Evolutionary conservation across 2,329 filamentous ascomycete species (phyloP).

Genomic region (Pseudonectria foliicola): DNA sequence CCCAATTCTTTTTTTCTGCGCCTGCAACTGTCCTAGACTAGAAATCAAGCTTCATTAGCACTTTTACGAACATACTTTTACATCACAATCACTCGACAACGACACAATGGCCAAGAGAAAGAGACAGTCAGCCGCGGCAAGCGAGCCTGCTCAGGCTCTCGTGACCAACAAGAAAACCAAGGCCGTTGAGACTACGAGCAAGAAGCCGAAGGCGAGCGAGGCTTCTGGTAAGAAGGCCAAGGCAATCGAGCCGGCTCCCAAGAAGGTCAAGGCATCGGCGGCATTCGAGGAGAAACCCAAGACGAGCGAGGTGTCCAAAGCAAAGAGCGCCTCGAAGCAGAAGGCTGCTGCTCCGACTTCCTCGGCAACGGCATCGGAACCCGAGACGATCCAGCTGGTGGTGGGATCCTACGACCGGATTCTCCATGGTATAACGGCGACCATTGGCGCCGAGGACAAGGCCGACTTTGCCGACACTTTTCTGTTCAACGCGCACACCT

Average conservation of each 20-base stretch:
- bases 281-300: constrained; percentile 2
- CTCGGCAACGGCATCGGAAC: constrained; percentile 13
- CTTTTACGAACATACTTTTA: not conserved
- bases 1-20: constrained; percentile 21
- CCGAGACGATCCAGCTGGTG: constrained; percentile 74
- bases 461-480: constrained; percentile 84
- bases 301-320: not conserved
- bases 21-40: not conserved
- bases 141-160: constrained; percentile 18
- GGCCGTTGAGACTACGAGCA: constrained; percentile 1
- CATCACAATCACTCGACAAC: constrained; percentile 8
- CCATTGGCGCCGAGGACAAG: constrained; percentile 39
- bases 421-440: constrained; percentile 83
- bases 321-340: constrained; percentile 15
- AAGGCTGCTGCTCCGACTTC: constrained; percentile 16
- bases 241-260: not conserved
- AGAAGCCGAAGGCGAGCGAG: constrained; percentile 14
- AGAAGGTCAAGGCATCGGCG: too few species aligned
- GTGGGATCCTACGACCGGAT: constrained; percentile 91
- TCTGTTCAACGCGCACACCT: constrained; percentile 88
- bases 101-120: constrained; percentile 42
- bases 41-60: too few species aligned
- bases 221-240: constrained; percentile 27
- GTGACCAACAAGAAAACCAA: constrained; percentile 26
- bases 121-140: constrained; percentile 30